Base-by-base conservation (phyloP, 1,284 basidiomycete species). In the Neonothopanus nambi region DNA sequence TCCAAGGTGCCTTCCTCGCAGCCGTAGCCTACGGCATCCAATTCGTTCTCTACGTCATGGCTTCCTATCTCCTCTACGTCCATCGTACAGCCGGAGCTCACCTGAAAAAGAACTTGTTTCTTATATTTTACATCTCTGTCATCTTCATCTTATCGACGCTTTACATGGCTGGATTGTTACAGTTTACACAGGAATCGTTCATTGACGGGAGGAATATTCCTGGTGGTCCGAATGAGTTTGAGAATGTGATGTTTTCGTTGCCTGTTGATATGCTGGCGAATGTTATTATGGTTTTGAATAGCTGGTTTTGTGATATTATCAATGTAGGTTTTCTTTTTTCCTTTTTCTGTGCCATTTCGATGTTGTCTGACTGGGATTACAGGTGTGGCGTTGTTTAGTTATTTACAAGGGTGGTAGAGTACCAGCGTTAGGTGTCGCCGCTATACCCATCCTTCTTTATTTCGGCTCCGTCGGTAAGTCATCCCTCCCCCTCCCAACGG, bases 191-290 rank as follows among this genome's bases (percentile, higher is more conserved):
- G 50, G 48, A 61, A 21, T 54, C 60, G 30, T 73, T 63, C 54
- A 64, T 72, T 37, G 66, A 70, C 56, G 59, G 65, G 36, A 61
- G 70, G 3, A 63, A 65, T 40, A 68, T 63, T 42, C 65, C 66
- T 20, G 70, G 70, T 0, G 69, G 70, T 3, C 70, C 70, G 9
- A 59, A 51, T 40, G 61, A 57, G 35, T 66, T 57, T 54, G 59
- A 64, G 38, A 24, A 55, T 2, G 49, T 51, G 24, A 60, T 60
- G 61, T 62, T 57, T 54, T 64, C 45, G 5, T 51, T 65, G 3
- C 62, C 66, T 4, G 54, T 67, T 18, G 63, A 66, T 44, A 62
- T 57, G 30, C 47, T 66, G 1, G 67, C 63, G 4, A 70, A 70
- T 44, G 64, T 61, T 5, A 54, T 53, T 3, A 62, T 63, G 51